Evolutionary conservation across 2,329 filamentous ascomycete genomes (phyloP), one percentile per base, ranked within the genome.

Genomic region (Aspergillus fischeri): DNA sequence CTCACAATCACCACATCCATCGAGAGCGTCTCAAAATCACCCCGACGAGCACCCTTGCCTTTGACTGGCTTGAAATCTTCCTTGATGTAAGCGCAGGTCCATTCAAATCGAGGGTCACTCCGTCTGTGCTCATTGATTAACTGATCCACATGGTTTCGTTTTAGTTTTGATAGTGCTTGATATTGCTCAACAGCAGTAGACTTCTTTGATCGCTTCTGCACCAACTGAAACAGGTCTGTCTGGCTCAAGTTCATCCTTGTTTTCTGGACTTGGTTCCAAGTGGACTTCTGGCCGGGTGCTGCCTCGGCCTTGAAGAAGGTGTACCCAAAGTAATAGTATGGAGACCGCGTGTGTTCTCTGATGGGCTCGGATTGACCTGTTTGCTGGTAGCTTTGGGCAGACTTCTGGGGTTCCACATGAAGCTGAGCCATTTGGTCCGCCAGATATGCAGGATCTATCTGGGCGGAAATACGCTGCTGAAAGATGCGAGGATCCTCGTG

Each of bases 71-170:
- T 63, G 27, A 68, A 60, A 6, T 69, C 64, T 52, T 69, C 69
- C 49, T 72, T 69, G 25, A 72, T 65, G 59, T 74, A 75, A n/a
- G 69, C 72, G 50, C 66, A 73, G n/a, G 60, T 69, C 72, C 74
- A 77, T 57, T 73, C 66, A 17, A 71, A 73, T 4, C 63, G 62
- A 17, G 64, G 62, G 32, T 75, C 67, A 17, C 56, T 59, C 4
- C 59, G 57, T 45, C 66, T 68, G 44, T 69, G 67, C 48, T 73
- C 70, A 17, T 69, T 61, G 17, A 77, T 68, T 25, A 78, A 56
- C 20, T 65, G 61, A 24, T 73, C 69, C 44, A 78, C 68, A 58
- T 74, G 73, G 6, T 62, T 57, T 3, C 69, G 68, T 38, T 70
- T 73, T 25, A 60, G 49, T 17, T 61, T 60, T 1, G 66, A 65